Evolutionary conservation across 352 stramenopile species (phyloP).

Genomic region (Phytophthora idaei): DNA sequence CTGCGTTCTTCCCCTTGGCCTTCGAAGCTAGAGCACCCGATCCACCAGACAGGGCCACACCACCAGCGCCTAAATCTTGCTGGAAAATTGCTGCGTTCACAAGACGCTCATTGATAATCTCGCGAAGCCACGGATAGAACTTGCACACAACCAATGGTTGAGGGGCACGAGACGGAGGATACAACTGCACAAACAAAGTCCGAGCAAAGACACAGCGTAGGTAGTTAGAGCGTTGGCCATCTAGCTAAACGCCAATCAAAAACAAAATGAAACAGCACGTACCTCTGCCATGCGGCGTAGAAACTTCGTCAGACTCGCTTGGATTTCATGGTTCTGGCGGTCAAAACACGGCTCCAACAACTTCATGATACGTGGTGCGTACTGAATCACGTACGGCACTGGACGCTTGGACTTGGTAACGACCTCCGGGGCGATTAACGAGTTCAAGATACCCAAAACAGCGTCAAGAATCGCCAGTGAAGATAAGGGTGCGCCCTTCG

Average conservation of each 20-base stretch:
- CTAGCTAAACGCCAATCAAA: neutral
- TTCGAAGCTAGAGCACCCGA: slow-evolving; percentile 32
- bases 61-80: slow-evolving; percentile 44
- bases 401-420: slow-evolving; percentile 71
- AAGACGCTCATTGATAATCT: slow-evolving; percentile 85
- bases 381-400: slow-evolving; percentile 87
- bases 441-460: slow-evolving; percentile 89
- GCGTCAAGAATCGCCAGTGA: slow-evolving; percentile 88
- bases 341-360: slow-evolving; percentile 90
- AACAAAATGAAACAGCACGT: slow-evolving; percentile 17
- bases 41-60: slow-evolving; percentile 14
- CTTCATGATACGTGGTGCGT: slow-evolving; percentile 90
- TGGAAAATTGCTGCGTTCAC: slow-evolving; percentile 68
- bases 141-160: slow-evolving; percentile 83
- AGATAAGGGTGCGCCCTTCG: slow-evolving; percentile 81
- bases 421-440: slow-evolving; percentile 77
- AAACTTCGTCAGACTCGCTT: slow-evolving; percentile 72
- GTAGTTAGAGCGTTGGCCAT: neutral
- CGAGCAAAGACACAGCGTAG: neutral
- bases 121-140: slow-evolving; percentile 89
- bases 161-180: slow-evolving; percentile 68
- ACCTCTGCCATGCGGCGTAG: slow-evolving; percentile 78
- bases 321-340: slow-evolving; percentile 80
- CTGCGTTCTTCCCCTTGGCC: slow-evolving; percentile 44
- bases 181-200: slow-evolving; percentile 54